Evolutionary conservation across 2,329 filamentous ascomycete genomes (phyloP).

Genomic region (Xylaria sp.): DNA sequence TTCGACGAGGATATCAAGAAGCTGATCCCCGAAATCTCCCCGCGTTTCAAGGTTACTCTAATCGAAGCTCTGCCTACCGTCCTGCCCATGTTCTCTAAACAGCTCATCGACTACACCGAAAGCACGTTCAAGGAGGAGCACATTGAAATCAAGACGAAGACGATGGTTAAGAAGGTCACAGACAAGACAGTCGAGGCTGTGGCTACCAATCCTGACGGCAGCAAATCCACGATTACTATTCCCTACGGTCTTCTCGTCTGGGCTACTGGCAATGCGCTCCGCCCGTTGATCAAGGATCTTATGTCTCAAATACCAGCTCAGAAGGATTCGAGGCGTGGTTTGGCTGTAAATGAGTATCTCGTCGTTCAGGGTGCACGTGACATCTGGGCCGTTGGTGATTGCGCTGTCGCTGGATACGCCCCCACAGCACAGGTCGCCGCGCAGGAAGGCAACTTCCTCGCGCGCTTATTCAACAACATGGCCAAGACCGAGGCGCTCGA

Average conservation of each 20-base stretch:
- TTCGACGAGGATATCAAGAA: conserved; percentile 98
- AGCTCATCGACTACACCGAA: conserved; percentile 99
- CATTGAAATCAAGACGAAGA: conserved; percentile 97
- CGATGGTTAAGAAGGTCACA: conserved; percentile 97
- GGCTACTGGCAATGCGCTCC: conserved; percentile 96
- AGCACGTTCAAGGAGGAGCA: conserved; percentile 99
- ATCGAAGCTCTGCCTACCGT: conserved; percentile 97
- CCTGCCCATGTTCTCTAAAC: conserved; percentile 98
- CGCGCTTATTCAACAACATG: conserved; percentile 98
- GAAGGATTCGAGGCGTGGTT: conserved; percentile 91
- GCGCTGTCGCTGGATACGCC: conserved; percentile 95
- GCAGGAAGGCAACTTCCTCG: conserved; percentile 95
- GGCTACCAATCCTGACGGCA: conserved; percentile 80
- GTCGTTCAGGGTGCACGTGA: conserved; percentile 97
- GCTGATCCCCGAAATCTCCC: conserved; percentile 93
- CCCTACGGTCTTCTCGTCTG: conserved; percentile 97
- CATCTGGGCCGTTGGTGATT: conserved; percentile 98
- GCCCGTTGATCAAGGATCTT: conserved; percentile 88
- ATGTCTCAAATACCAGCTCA: conserved; percentile 93
- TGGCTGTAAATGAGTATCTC: conserved; percentile 98
- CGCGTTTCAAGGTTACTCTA: conserved; percentile 96
- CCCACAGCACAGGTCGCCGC: conserved; percentile 96
- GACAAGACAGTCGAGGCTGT: conserved; percentile 94
- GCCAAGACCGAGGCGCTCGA: conserved; percentile 91
- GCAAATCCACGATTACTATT: conserved; percentile 82